These are phyloP conservation scores for Aspergillus unguis DNA, from an alignment of 2,329 filamentous ascomycete species.

Conservation along the genomic window DNA sequence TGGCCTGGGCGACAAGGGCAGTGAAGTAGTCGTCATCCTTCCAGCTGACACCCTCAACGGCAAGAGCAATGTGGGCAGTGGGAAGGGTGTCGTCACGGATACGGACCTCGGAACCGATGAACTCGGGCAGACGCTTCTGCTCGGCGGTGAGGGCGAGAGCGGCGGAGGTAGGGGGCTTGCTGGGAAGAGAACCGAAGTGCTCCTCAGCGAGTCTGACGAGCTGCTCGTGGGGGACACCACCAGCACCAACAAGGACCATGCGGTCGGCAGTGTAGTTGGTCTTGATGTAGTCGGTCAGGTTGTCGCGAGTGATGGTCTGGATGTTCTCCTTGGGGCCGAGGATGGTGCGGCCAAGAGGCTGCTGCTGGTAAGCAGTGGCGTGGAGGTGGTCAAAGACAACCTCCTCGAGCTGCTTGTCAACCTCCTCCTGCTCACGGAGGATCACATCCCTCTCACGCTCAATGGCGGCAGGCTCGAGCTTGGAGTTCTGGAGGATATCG, in stretches of 20 bases:
- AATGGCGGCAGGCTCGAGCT: slow-evolving; percentile 87
- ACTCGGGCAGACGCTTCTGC: slow-evolving; percentile 84
- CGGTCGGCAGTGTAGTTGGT: slow-evolving; percentile 99
- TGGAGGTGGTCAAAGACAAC: slow-evolving; percentile 99
- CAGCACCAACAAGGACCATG: slow-evolving; percentile 96
- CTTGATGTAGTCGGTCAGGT: slow-evolving; percentile 96
- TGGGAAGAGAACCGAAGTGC: slow-evolving; percentile 80
- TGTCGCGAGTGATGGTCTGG: slow-evolving; percentile 85
- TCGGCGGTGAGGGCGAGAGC: slow-evolving; percentile 68
- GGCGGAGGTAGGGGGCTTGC: slow-evolving; percentile 69
- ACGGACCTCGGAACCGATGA: slow-evolving; percentile 92
- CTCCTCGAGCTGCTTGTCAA: slow-evolving; percentile 99
- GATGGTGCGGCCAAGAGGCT: slow-evolving; percentile 95
- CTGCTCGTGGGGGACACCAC: slow-evolving; percentile 88
- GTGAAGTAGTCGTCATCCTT: slow-evolving; percentile 99
- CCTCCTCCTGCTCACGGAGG: slow-evolving; percentile 96
- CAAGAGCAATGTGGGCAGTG: slow-evolving; percentile 96
- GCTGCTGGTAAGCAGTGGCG: slow-evolving; percentile 94
- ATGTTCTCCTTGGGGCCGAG: slow-evolving; percentile 98
- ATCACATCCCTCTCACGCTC: slow-evolving; percentile 99
- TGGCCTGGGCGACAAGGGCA: slow-evolving; percentile 93
- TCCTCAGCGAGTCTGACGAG: slow-evolving; percentile 95
- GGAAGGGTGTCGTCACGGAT: slow-evolving; percentile 94
- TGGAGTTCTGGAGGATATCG: slow-evolving; percentile 99
- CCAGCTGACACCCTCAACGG: slow-evolving; percentile 99